Evolutionary conservation across 2,329 filamentous ascomycete species (phyloP), one percentile per base, ranked within the genome.

Genomic region (Fusarium nodosum): DNA sequence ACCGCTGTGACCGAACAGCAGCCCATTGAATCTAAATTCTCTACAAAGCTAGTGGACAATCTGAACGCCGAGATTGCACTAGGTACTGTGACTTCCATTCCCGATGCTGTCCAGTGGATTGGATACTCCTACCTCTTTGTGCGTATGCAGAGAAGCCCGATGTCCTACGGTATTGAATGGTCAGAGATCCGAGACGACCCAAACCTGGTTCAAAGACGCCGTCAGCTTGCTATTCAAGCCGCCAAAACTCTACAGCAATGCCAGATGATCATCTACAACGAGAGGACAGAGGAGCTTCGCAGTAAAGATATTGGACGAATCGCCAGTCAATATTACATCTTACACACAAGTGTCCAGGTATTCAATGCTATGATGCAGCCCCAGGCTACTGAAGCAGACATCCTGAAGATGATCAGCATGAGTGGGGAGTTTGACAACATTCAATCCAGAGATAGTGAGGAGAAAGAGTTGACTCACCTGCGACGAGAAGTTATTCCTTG

Each of bases 191-290:
- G 90, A 33, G 92, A 98, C 72, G 96, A 99, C 74, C 94, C 94
- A 0, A 90, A 90, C 62, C 86, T 99, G 28, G 93, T 97, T 3
- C 91, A 96, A 75, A 87, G 95, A 71, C 89, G 96, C 53, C 89
- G 94, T 5, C 90, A 96, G 69, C 84, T 99, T 54, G 91, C 96
- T 56, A 94, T 97, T 45, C 91, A 97, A 73, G 96, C 96, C 26
- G 96, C 96, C 1, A 87, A 90, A 44, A 92, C 93, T 7, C 82
- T 99, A 44, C 94, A 97, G 76, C 87, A 94, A 76, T 97, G 93
- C 72, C 96, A 99, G 80, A 99, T 99, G 97, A 96, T 99, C 75
- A 96, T 99, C 59, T 99, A 95, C 83, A 97, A 99, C 71, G 96
- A 98, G 76, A 88, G 85, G 20, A 99, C 95, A 0, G 95, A 97